Percentiles rank a stretch among this genome's conserved stretches.
These are phyloP conservation scores for Chamaecyparis obtusa DNA, from an alignment of 75 land plant species.

Conservation along the genomic window DNA sequence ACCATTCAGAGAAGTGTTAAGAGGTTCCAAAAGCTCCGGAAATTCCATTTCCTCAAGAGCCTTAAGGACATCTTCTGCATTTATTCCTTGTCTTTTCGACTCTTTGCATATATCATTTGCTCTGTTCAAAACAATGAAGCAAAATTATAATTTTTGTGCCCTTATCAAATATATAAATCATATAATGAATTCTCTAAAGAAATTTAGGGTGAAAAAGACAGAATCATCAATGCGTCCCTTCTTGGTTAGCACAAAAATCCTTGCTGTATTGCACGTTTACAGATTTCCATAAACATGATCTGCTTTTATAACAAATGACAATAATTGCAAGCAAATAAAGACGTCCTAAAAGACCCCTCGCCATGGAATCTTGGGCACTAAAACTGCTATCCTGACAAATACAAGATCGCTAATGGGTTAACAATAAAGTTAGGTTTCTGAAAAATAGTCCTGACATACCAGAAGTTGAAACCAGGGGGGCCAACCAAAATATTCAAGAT, in stretches of 20 bases:
- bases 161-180: not conserved
- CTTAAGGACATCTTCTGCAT: constrained; percentile 89
- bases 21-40: constrained; percentile 71
- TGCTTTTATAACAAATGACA: not conserved
- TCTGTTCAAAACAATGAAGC: constrained; percentile 29
- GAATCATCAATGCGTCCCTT: not conserved
- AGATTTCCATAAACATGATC: not conserved
- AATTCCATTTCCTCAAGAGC: constrained; percentile 95
- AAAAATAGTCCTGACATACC: too few relatives aligned
- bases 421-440: too few relatives aligned
- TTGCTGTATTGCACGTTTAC: not conserved
- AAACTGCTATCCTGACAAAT: not conserved
- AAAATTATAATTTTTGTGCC: not conserved
- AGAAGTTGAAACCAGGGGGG: too few relatives aligned
- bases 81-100: constrained; percentile 86
- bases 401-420: not conserved
- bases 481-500: too few relatives aligned
- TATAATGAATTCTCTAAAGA: not conserved
- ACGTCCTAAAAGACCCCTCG: not conserved
- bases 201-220: not conserved
- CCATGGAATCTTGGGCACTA: not conserved
- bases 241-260: not conserved
- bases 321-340: not conserved
- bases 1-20: constrained; percentile 69
- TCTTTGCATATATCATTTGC: constrained; percentile 95